Base-by-base conservation (phyloP, 768 basidiomycete genomes). In the Xanthoconium stramineum region DNA sequence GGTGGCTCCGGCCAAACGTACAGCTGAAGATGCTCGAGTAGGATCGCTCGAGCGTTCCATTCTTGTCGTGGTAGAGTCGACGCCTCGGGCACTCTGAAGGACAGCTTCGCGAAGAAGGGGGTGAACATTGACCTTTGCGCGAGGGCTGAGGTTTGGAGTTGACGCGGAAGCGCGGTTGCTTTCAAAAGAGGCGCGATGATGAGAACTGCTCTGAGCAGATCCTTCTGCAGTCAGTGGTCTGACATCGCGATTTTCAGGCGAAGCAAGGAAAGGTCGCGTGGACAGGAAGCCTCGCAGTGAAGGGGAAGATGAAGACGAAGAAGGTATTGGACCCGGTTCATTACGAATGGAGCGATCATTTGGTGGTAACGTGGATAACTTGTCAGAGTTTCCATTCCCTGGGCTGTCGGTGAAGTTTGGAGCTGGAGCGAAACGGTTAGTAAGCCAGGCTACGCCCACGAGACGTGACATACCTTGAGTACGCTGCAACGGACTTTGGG, bases 121-220 rank as follows among this genome's bases (percentile, higher is more conserved):
- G 42, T 53, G 58, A 15, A 55, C 42, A 29, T 65, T 55, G 57
- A 79, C 82, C 69, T 73, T 79, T 2, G 59, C 29, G 20, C 57
- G 69, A 28, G 65, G 47, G 20, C 49, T 68, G 40, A 63, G 45
- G 74, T 54, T 71, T 65, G 56, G 76, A 59, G 54, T 71, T 72
- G 52, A 14, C 69, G 76, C 42, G 60, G 58, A 24, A 73, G 71
- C 0, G 74, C 66, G 24, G 75, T 76, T 37, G 72, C 64, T 20
- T 32, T 86, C 84, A 19, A 82, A 81, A 0, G 81, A 82, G 36
- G 82, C 76, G 39, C 80, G 78, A 57, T 81, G 81, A 37, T 69
- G 74, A 4, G 83, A 76, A 3, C 78, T 79, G 8, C 76, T 78
- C 50, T 71, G 76, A 17, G 75, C 75, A 3, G 78, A 76, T 8